Evolutionary conservation across 23 red algal genomes (phyloP).

Genomic region (Gracilaria gracilis): DNA sequence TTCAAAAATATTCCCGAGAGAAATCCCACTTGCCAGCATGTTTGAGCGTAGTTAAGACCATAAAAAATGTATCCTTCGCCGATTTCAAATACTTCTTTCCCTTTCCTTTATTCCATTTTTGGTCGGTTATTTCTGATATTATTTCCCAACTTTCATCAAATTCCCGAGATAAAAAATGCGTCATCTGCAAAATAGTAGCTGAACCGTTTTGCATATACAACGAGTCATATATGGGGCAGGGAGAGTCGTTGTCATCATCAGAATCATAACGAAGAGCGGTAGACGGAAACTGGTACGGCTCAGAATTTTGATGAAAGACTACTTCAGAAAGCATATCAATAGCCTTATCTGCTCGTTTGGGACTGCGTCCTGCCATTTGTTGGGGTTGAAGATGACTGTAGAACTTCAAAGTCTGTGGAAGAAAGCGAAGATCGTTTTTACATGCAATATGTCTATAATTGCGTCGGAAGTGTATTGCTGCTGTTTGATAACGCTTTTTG

Average conservation of each 20-base stretch:
- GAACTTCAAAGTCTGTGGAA: too few relatives aligned
- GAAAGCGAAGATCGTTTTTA: too few relatives aligned
- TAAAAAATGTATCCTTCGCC: conserved; percentile 4
- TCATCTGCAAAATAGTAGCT: not conserved
- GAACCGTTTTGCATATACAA: conserved; percentile 1
- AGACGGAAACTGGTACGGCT: not conserved
- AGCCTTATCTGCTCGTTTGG: too few relatives aligned
- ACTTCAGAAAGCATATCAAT: not conserved
- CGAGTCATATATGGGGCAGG: conserved; percentile 2
- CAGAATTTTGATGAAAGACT: not conserved
- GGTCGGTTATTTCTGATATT: not conserved
- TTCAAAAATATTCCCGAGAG: not conserved
- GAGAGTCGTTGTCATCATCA: conserved; percentile 17
- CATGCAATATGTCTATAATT: too few relatives aligned
- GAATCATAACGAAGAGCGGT: not conserved
- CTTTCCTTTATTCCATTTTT: not conserved
- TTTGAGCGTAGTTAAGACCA: conserved; percentile 16
- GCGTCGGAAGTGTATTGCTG: too few relatives aligned
- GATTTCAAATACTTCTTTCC: not conserved
- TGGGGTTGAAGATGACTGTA: too few relatives aligned
- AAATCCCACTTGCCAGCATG: conserved; percentile 19
- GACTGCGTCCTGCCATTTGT: too few relatives aligned
- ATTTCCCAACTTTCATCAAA: not conserved
- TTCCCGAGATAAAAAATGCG: not conserved
- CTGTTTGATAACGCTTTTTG: too few relatives aligned